Evolutionary conservation across 306 rosid genomes (phyloP), one percentile per base, ranked within the genome.

Genomic region (Leucaena leucocephala): DNA sequence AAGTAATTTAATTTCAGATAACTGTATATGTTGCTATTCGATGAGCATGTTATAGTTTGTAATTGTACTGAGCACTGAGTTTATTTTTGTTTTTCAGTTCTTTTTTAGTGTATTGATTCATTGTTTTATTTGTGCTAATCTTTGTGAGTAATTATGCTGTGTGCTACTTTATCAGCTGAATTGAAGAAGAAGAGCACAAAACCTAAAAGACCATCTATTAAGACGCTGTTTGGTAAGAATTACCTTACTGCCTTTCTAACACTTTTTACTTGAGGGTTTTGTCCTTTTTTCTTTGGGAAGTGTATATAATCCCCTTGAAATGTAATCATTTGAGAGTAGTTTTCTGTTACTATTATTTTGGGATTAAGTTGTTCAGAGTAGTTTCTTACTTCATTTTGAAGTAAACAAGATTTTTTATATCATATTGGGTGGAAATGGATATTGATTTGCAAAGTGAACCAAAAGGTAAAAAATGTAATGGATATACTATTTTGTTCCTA

Each of bases 171-270:
- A 12, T 82, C 97, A 96, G 99, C 97, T 58, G 99, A 91, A 72
- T 82, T 96, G 86, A 95, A 91, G 96, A 95, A 95, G 87, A 96
- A 96, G 89, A 89, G 88, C 87, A 77, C 94, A 72, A 93, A 93
- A 84, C 7, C 88, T 76, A 96, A 90, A 87, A 88, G 99, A 76
- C 98, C 99, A 6, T 93, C 98, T 84, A 93, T 93, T 81, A 96
- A 90, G 86, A 87, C 93, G 78, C 91, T 96, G 74, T 91, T 93
- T 72, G 97, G 99, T 96, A 89, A 87, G 86, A 58, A 79, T 63
- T 59, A 75, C 72, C 65, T 78, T 59, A 55, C n/a, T 19, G 42
- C 33, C 75, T 58, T 70, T 64, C 71, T 42, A 57, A 35, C 34
- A 43, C 43, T 4, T 76, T 45, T 74, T 27, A 63, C 52, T 54